Percentiles rank a stretch among this genome's conserved stretches.
phyloP scores from a whole-genome alignment of 805 yeast species.

The Monosporozyma servazzii region DNA sequence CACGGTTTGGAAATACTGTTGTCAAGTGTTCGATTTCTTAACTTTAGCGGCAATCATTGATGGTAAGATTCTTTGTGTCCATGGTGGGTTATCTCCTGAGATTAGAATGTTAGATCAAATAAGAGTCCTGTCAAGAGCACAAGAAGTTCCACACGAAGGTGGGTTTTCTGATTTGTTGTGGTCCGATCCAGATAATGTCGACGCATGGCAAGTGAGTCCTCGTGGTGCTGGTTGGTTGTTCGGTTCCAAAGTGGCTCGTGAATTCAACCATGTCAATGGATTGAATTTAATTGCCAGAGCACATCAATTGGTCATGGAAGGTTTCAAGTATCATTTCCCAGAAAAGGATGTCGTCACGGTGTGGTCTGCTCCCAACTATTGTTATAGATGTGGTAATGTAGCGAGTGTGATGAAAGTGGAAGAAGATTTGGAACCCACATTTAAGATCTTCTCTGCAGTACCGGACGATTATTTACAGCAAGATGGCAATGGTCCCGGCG shows the following conservation, averaged over 20 bases:
- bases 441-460: slow-evolving; percentile 91
- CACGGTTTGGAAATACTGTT: slow-evolving; percentile 92
- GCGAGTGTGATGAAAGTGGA: slow-evolving; percentile 97
- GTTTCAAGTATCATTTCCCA: slow-evolving; percentile 91
- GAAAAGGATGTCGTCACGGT: slow-evolving; percentile 96
- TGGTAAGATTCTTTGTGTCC: slow-evolving; percentile 89
- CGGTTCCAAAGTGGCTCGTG: slow-evolving; percentile 88
- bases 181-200: slow-evolving; percentile 97
- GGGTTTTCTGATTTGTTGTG: slow-evolving; percentile 96
- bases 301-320: slow-evolving; percentile 97
- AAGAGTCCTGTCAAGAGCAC: slow-evolving; percentile 88
- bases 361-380: slow-evolving; percentile 96
- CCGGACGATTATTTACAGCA: slow-evolving; percentile 58
- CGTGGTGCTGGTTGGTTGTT: slow-evolving; percentile 99
- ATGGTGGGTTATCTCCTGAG: slow-evolving; percentile 96
- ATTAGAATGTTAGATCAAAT: slow-evolving; percentile 96
- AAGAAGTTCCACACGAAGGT: slow-evolving; percentile 98
- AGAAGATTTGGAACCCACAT: slow-evolving; percentile 76
- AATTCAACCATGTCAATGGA: slow-evolving; percentile 91
- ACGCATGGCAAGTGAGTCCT: slow-evolving; percentile 96
- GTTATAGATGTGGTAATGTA: slow-evolving; percentile 96
- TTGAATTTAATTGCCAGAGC: slow-evolving; percentile 87
- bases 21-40: slow-evolving; percentile 90
- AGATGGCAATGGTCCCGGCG: slow-evolving; percentile 8
- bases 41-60: slow-evolving; percentile 94